These are phyloP conservation scores for Erodium moschatum DNA, from an alignment of 441 rosid species.

Conservation along the genomic window DNA sequence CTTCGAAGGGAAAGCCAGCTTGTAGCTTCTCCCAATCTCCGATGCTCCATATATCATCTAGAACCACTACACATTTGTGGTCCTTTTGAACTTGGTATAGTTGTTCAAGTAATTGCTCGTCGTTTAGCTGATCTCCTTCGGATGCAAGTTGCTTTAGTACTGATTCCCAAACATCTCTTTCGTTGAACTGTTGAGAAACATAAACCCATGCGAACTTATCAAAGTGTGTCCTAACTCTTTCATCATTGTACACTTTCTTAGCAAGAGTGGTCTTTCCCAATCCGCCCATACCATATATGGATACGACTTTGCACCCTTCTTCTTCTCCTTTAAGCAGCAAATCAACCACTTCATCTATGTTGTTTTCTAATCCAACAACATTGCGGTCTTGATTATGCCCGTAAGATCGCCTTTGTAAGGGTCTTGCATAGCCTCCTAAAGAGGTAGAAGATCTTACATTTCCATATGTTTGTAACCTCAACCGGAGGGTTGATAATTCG, in stretches of 20 bases:
- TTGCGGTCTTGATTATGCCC: neutral
- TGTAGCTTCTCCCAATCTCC: neutral
- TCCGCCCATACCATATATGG: slow-evolving; percentile 3
- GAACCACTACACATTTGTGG: neutral
- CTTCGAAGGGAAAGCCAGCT: neutral
- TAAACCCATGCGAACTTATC: neutral
- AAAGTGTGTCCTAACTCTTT: neutral
- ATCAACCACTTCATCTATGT: neutral
- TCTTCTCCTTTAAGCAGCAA: neutral
- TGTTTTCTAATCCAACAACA: neutral
- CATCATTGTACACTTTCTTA: neutral
- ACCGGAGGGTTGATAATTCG: neutral
- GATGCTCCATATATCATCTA: neutral
- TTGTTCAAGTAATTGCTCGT: neutral
- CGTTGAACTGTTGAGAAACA: neutral
- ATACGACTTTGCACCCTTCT: neutral
- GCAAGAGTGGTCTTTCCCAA: slow-evolving; percentile 3
- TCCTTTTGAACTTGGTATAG: neutral
- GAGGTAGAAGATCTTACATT: neutral
- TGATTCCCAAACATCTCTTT: neutral
- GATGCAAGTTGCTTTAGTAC: neutral
- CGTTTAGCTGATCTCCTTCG: neutral
- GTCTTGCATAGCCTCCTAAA: neutral
- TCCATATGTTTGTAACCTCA: neutral
- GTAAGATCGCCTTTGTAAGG: neutral